Conservation (phyloP, 805 yeast genomes). For the Ogataea philodendri region DNA sequence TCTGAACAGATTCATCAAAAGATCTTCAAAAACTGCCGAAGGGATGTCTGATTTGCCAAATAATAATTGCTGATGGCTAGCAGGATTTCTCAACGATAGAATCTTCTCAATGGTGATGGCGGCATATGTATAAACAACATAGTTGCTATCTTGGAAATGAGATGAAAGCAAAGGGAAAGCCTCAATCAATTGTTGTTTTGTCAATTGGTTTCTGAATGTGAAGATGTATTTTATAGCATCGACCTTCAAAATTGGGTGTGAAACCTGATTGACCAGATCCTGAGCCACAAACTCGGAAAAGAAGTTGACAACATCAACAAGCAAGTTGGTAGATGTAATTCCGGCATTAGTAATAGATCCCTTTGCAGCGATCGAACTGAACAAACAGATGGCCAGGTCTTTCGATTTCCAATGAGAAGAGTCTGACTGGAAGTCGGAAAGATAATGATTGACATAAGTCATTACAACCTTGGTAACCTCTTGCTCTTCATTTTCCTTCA, state of each 20-base stretch:
- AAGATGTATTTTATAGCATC: constrained; percentile 92
- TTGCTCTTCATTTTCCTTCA: constrained; percentile 74
- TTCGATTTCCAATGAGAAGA: constrained; percentile 73
- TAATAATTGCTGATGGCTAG: constrained; percentile 53
- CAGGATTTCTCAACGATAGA: constrained; percentile 65
- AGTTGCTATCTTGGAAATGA: constrained; percentile 63
- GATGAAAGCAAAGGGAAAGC: constrained; percentile 75
- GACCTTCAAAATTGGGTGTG: constrained; percentile 78
- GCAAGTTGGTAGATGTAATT: constrained; percentile 77
- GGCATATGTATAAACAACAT: constrained; percentile 89
- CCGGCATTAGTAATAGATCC: constrained; percentile 87
- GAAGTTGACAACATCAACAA: constrained; percentile 84
- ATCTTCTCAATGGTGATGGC: constrained; percentile 91
- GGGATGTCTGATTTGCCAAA: constrained; percentile 74
- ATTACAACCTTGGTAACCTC: constrained; percentile 72
- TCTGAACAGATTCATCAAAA: constrained; percentile 64
- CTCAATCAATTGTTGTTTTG: constrained; percentile 76
- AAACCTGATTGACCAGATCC: constrained; percentile 60
- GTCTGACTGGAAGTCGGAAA: constrained; percentile 47
- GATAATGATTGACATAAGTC: constrained; percentile 66
- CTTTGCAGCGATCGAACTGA: constrained; percentile 86
- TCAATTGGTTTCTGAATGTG: constrained; percentile 88
- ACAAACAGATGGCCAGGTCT: constrained; percentile 82
- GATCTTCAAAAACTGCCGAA: constrained; percentile 52
- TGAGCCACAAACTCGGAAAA: constrained; percentile 79